Evolutionary conservation across 306 rosid genomes (phyloP).

Genomic region (Canavalia ensiformis): DNA sequence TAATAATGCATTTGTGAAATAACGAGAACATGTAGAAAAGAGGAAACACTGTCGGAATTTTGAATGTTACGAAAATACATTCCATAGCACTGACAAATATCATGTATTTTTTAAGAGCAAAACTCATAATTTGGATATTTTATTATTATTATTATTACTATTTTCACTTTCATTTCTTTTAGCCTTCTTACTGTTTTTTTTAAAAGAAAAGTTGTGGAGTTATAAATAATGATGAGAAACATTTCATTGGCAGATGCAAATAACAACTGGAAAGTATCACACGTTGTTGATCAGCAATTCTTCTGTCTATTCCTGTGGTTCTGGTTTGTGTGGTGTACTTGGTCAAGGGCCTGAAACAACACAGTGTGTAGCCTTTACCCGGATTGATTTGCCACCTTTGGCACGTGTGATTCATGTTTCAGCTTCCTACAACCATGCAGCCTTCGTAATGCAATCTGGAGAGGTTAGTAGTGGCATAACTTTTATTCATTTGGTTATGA

Average conservation of each 20-base stretch:
- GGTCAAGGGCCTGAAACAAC: constrained; percentile 92
- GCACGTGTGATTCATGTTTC: constrained; percentile 79
- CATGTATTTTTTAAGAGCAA: constrained; percentile 1
- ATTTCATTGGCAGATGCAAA: constrained; percentile 81
- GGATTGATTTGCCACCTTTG: constrained; percentile 70
- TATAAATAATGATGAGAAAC: constrained; percentile 43
- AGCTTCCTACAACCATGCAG: constrained; percentile 92
- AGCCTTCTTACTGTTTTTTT: constrained; percentile 12
- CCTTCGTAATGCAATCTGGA: constrained; percentile 84
- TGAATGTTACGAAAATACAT: not conserved
- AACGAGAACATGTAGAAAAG: not conserved
- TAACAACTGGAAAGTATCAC: constrained; percentile 87
- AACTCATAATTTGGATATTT: constrained; percentile 5
- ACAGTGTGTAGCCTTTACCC: constrained; percentile 77
- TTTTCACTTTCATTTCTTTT: constrained; percentile 20
- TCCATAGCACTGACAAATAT: not conserved
- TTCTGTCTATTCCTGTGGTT: constrained; percentile 88
- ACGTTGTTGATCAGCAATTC: constrained; percentile 82
- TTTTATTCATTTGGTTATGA: constrained; percentile 28
- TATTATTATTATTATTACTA: not conserved
- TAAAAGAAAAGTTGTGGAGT: constrained; percentile 20
- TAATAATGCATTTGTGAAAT: not conserved
- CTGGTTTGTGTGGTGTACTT: constrained; percentile 88
- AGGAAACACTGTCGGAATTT: not conserved
- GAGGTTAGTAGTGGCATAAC: constrained; percentile 65